These are phyloP conservation scores for Ophiosphaerella korrae DNA, from an alignment of 2,329 filamentous ascomycete species.

Conservation along the genomic window DNA sequence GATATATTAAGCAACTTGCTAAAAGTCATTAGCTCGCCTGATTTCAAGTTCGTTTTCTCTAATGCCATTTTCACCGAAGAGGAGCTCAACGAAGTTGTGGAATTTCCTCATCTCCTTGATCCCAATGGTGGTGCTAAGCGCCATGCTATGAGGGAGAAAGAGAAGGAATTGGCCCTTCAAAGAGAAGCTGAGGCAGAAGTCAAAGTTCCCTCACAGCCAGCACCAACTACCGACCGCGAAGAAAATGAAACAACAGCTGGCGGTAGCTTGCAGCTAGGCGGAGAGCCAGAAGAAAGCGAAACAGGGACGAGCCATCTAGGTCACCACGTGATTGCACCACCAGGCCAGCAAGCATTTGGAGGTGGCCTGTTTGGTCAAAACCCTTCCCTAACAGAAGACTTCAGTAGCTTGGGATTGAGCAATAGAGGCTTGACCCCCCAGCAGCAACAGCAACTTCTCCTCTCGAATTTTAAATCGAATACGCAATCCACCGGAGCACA, in stretches of 20 bases:
- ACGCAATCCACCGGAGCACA: conserved; percentile 58
- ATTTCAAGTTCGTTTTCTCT: conserved; percentile 62
- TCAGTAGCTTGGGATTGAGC: conserved; percentile 56
- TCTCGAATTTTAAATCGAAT: conserved; percentile 64
- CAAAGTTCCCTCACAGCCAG: conserved; percentile 53
- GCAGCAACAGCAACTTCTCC: conserved; percentile 70
- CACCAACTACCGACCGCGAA: conserved; percentile 58
- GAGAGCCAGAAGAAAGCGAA: conserved; percentile 84
- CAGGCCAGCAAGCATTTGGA: conserved; percentile 69
- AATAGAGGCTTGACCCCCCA: conserved; percentile 79
- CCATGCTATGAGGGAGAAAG: conserved; percentile 70
- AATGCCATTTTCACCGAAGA: conserved; percentile 48
- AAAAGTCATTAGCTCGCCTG: conserved; percentile 47
- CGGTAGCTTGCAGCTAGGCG: conserved; percentile 86
- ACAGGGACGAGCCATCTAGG: conserved; percentile 63
- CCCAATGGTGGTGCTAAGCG: conserved; percentile 80
- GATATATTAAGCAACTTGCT: conserved; percentile 45
- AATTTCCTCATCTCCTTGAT: conserved; percentile 81
- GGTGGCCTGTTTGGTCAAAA: conserved; percentile 43
- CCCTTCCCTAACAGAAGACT: conserved; percentile 43
- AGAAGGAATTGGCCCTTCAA: conserved; percentile 59
- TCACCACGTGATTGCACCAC: conserved; percentile 72
- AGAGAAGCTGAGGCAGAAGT: conserved; percentile 60
- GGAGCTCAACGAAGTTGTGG: conserved; percentile 58
- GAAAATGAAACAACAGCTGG: conserved; percentile 70